Percentiles rank a stretch among this genome's conserved stretches.
These are phyloP conservation scores for Colletotrichum neosansevieriae DNA, from an alignment of 2,329 filamentous ascomycete species.

Conservation along the genomic window DNA sequence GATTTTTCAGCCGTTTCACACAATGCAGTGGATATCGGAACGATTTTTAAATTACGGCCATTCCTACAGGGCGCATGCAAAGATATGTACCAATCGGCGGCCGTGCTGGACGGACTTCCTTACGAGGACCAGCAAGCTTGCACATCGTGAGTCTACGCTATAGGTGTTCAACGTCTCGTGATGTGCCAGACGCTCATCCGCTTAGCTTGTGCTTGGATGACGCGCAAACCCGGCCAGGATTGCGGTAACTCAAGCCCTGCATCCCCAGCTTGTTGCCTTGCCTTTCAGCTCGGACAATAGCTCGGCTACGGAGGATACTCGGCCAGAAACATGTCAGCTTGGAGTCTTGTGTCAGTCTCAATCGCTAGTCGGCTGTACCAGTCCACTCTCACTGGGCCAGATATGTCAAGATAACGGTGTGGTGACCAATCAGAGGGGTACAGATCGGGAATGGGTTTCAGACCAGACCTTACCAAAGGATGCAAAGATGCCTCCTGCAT, in stretches of 20 bases:
- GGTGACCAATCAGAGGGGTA: slow-evolving; percentile 25
- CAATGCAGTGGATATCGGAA: too few relatives aligned
- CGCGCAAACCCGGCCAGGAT: too few relatives aligned
- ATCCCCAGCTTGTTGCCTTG: slow-evolving; percentile 18
- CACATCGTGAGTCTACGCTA: too few relatives aligned
- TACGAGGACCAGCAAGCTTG: too few relatives aligned
- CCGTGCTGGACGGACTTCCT: too few relatives aligned
- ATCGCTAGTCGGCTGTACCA: not conserved
- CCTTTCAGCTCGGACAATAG: not conserved
- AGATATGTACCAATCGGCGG: too few relatives aligned
- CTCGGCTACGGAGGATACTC: slow-evolving; percentile 18
- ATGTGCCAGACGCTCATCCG: too few relatives aligned
- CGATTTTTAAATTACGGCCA: too few relatives aligned
- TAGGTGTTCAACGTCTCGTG: too few relatives aligned
- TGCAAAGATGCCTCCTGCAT: slow-evolving; percentile 21
- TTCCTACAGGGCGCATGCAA: too few relatives aligned
- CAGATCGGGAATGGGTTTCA: slow-evolving; percentile 1
- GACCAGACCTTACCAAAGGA: slow-evolving; percentile 11
- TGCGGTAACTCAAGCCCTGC: not conserved
- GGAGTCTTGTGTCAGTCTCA: slow-evolving; percentile 14
- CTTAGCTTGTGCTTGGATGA: too few relatives aligned
- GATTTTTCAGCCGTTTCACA: too few relatives aligned
- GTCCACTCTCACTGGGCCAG: slow-evolving; percentile 4
- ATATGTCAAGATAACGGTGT: slow-evolving; percentile 26
- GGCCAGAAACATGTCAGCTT: slow-evolving; percentile 12